Evolutionary conservation across 1,284 basidiomycete genomes (phyloP), one percentile per base, ranked within the genome.

Genomic region (Cryptococcus sp.): DNA sequence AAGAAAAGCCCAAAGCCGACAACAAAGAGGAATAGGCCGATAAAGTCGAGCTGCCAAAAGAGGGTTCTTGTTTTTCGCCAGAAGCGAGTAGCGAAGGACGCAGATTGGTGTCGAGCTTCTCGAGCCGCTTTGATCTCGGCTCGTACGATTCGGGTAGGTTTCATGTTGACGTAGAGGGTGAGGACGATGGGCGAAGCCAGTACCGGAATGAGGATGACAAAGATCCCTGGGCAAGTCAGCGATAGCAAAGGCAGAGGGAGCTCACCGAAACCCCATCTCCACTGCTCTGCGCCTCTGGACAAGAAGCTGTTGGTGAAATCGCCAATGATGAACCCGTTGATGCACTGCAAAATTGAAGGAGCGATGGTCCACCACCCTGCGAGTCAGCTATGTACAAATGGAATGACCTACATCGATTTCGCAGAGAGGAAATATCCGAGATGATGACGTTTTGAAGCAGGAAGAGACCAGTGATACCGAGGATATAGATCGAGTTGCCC

Each of bases 1-100:
- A 72, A 60, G 41, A 71, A 58, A 43, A 71, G 55, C 12, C 68
- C 69, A 28, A 63, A 59, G 5, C 70, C 70, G 14, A 52, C 58
- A 14, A 69, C 62, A 28, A 72, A 62, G 34, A 73, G 56, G 24
- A 72, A 14, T 0, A 73, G 54, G 19, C 70, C 71, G 51, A 70
- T 59, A 11, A 68, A 44, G 50, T 73, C 71, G 46, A 72, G 59
- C 45, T 69, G 59, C 66, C 62, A 64, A 58, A 70, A 69, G 42
- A 66, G 26, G 11, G 12, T 45, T 40, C 31, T 56, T 43, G 38
- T 46, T 26, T 54, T 48, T 18, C 24, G 26, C 37, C 47, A 36
- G 41, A 21, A 25, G 4, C 34, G 37, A 5, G 23, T 26, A 6
- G 14, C 12, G 37, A 23, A 34, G 7, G 36, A 14, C 7, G 31